phyloP scores from a whole-genome alignment of 2,329 filamentous ascomycete genomes.

The Hymenoscyphus linearis region DNA sequence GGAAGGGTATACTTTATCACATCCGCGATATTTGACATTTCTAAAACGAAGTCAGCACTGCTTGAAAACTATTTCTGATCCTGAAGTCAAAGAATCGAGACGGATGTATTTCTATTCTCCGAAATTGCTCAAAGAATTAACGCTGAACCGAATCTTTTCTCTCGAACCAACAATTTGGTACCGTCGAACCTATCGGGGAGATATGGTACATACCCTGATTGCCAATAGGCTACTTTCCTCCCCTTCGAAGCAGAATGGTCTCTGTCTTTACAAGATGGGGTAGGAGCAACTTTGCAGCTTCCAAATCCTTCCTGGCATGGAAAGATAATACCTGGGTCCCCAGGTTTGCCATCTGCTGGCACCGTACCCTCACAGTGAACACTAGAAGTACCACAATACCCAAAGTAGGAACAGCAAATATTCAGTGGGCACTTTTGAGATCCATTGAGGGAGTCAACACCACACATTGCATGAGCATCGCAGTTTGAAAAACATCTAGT shows the following conservation, averaged over 20 bases:
- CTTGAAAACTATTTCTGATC: neutral
- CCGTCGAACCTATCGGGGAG: constrained; percentile 14
- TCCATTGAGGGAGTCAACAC: constrained; percentile 24
- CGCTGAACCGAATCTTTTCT: neutral
- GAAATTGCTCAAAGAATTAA: neutral
- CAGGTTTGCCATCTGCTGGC: neutral
- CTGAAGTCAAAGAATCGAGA: neutral
- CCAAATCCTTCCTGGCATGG: constrained; percentile 35
- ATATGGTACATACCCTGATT: constrained; percentile 17
- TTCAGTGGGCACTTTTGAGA: constrained; percentile 24
- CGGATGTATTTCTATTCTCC: neutral
- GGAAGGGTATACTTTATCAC: constrained; percentile 30
- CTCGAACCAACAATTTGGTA: neutral
- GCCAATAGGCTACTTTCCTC: constrained; percentile 36
- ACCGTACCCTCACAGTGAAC: constrained; percentile 9
- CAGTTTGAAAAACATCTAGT: constrained; percentile 22
- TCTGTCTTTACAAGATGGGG: constrained; percentile 25
- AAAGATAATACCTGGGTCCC: neutral
- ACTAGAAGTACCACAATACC: constrained; percentile 3
- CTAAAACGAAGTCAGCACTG: constrained; percentile 12
- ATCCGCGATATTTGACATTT: constrained; percentile 19
- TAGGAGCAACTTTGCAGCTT: constrained; percentile 25
- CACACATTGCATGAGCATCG: constrained; percentile 33
- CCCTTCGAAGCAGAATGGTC: constrained; percentile 23
- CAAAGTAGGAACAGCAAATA: constrained; percentile 19